A percentile compares a stretch with the other conserved stretches of the same genome.
These are phyloP conservation scores for Tylopilus subfusipes DNA, from an alignment of 768 basidiomycete genomes.

Conservation along the genomic window DNA sequence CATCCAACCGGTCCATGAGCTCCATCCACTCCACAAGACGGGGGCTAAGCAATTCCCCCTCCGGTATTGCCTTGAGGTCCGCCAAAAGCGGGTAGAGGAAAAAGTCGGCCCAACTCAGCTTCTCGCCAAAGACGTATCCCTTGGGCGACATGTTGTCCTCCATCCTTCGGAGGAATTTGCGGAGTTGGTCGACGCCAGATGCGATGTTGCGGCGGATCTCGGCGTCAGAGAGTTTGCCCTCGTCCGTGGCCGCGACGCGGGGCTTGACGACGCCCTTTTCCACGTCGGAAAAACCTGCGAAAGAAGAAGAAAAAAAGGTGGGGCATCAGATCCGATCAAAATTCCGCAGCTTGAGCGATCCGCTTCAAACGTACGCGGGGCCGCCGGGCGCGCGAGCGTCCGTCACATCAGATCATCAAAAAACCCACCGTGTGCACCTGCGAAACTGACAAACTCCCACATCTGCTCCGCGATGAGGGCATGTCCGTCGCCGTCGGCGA, in stretches of 20 bases:
- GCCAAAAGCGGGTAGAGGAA: conserved; percentile 33
- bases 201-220: conserved; percentile 21
- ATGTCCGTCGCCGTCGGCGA: conserved; percentile 20
- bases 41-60: conserved; percentile 22
- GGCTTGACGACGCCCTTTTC: conserved; percentile 33
- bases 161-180: conserved; percentile 10
- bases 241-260: conserved; percentile 28
- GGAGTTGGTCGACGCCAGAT: conserved; percentile 16
- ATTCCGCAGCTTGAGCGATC: not conserved
- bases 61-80: conserved; percentile 27
- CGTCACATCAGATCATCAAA: not conserved
- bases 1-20: conserved; percentile 23
- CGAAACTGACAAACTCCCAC: conserved; percentile 34
- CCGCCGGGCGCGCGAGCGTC: not conserved
- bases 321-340: not conserved
- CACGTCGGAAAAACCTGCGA: conserved; percentile 27
- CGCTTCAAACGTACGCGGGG: not conserved
- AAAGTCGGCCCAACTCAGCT: conserved; percentile 32
- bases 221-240: conserved; percentile 18
- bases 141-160: conserved; percentile 26
- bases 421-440: conserved; percentile 23
- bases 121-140: conserved; percentile 29
- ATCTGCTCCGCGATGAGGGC: conserved; percentile 26
- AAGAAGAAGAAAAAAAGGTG: not conserved
- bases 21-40: conserved; percentile 26